Percentiles rank a stretch among this genome's conserved stretches.
These are phyloP conservation scores for Fennellomyces sp. DNA, from an alignment of 371 early-diverging fungal species.

Conservation along the genomic window DNA sequence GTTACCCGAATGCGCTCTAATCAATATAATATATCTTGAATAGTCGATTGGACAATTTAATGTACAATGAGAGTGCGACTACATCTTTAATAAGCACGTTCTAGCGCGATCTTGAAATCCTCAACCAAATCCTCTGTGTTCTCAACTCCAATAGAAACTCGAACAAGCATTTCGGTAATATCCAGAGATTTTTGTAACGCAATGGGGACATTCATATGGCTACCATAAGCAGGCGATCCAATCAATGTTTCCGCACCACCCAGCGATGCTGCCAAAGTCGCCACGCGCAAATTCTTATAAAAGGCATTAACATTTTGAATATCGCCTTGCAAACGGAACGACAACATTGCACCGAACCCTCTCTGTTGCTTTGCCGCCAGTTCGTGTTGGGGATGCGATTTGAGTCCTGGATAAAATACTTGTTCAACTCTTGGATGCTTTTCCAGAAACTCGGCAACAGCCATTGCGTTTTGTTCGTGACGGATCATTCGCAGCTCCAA, in stretches of 20 bases:
- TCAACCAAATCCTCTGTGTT: slow-evolving; percentile 58
- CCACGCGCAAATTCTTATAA: background rate
- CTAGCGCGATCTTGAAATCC: slow-evolving; percentile 47
- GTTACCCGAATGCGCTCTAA: too few relatives aligned
- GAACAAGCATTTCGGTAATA: slow-evolving; percentile 48
- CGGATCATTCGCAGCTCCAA: slow-evolving; percentile 19
- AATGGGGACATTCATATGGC: slow-evolving; percentile 6
- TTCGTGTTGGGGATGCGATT: slow-evolving; percentile 12
- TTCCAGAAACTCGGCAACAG: slow-evolving; percentile 3
- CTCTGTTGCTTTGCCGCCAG: slow-evolving; percentile 1
- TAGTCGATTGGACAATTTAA: too few relatives aligned
- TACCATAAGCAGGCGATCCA: background rate
- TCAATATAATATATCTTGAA: too few relatives aligned
- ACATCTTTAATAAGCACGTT: slow-evolving; percentile 6
- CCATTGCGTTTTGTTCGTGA: slow-evolving; percentile 7
- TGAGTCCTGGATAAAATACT: slow-evolving; percentile 9
- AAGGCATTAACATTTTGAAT: slow-evolving; percentile 19
- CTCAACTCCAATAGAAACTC: slow-evolving; percentile 72
- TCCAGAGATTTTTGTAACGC: slow-evolving; percentile 62
- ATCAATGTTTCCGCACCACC: slow-evolving; percentile 68
- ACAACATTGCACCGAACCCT: slow-evolving; percentile 28
- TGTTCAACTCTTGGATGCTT: background rate
- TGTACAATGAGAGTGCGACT: too few relatives aligned
- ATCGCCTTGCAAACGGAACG: slow-evolving; percentile 24
- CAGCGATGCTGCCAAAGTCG: slow-evolving; percentile 54